These are phyloP conservation scores for Purshia tridentata DNA, from an alignment of 306 rosid genomes.

Conservation along the genomic window DNA sequence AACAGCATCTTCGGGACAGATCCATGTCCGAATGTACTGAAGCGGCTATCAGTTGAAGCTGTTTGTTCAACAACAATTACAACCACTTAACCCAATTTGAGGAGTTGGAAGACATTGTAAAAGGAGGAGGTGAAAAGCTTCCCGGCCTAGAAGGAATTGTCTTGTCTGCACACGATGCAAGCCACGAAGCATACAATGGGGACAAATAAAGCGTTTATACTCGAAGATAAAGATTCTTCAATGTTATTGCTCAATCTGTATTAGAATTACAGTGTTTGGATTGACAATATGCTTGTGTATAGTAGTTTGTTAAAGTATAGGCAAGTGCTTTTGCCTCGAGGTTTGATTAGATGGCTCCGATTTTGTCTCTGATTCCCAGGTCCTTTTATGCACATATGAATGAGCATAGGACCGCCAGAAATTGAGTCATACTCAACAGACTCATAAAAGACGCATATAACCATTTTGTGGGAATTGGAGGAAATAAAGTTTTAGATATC, in stretches of 20 bases:
- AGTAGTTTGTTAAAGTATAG: neutral
- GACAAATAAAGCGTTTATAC: neutral
- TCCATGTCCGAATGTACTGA: constrained; percentile 40
- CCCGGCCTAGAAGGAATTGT: neutral
- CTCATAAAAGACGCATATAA: no score
- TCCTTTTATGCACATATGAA: no score
- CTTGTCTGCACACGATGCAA: neutral
- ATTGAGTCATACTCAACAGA: no score
- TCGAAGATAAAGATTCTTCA: neutral
- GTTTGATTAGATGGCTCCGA: neutral
- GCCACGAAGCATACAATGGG: neutral
- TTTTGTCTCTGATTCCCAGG: neutral
- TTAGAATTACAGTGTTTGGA: neutral
- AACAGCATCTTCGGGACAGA: constrained; percentile 33
- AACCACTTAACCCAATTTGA: constrained; percentile 19
- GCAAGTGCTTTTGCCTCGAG: constrained; percentile 4
- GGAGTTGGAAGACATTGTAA: constrained; percentile 16
- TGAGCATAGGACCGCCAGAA: no score
- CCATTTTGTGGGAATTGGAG: no score
- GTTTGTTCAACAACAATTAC: constrained; percentile 33
- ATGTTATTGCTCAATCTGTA: neutral
- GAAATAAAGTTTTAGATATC: no score
- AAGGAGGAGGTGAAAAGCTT: constrained; percentile 19
- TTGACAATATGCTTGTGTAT: neutral
- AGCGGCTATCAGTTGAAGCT: constrained; percentile 41